Conservation (phyloP, 257 asterid genomes). For the Scutellaria minor region DNA sequence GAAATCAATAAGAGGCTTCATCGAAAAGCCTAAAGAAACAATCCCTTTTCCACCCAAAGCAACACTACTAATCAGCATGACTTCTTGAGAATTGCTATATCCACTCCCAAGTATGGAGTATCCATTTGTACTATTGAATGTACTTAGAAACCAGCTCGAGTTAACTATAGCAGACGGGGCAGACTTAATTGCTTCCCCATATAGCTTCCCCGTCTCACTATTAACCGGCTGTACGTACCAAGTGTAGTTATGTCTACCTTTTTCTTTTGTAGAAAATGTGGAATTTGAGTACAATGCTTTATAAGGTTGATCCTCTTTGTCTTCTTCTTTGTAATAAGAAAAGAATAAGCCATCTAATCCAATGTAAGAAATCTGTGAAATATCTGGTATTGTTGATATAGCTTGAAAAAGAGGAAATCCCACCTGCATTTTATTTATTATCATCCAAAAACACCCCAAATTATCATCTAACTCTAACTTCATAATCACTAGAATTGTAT, state of each 20-base stretch:
- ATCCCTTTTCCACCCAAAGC: conserved; percentile 40
- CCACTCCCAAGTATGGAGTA: conserved; percentile 49
- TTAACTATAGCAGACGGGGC: conserved; percentile 31
- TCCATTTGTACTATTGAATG: conserved; percentile 44
- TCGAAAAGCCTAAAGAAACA: conserved; percentile 52
- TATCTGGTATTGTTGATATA: conserved; percentile 49
- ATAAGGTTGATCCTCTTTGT: conserved; percentile 37
- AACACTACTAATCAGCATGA: conserved; percentile 39
- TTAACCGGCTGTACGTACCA: conserved; percentile 54
- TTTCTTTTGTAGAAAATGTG: conserved; percentile 24
- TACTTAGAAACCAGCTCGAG: conserved; percentile 48
- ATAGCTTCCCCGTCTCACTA: conserved; percentile 43
- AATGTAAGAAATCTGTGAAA: conserved; percentile 56
- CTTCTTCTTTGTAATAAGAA: conserved; percentile 43
- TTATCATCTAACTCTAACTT: too few relatives aligned
- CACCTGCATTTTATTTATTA: conserved; percentile 38
- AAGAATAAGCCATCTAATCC: conserved; percentile 56
- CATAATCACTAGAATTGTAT: too few relatives aligned
- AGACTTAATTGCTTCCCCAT: conserved; percentile 42
- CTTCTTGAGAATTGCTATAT: conserved; percentile 42
- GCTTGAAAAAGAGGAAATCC: conserved; percentile 50
- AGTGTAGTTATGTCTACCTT: conserved; percentile 22
- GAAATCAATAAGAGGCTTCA: conserved; percentile 41
- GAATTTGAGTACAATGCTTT: conserved; percentile 57
- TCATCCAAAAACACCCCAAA: neutral